A percentile compares a stretch with the other conserved stretches of the same genome.
Conservation (phyloP, 208 protist species). For the Porcisia deanei region DNA sequence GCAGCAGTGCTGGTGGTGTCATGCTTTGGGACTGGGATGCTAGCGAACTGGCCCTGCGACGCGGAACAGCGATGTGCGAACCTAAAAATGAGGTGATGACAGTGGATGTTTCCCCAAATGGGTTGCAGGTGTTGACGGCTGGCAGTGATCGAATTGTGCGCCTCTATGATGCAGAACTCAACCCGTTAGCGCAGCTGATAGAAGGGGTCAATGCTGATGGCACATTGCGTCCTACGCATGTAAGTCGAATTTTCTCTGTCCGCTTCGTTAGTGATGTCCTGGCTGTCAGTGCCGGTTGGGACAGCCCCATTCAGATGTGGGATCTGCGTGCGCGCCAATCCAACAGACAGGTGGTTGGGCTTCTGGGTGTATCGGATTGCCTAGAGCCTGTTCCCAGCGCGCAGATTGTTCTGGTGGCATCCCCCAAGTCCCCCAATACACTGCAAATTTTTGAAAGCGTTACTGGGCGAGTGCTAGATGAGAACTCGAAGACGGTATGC, state of each 20-base stretch:
- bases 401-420: conserved; percentile 56
- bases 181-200: conserved; percentile 37
- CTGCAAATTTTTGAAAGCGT: conserved; percentile 75
- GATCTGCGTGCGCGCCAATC: conserved; percentile 64
- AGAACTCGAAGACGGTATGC: conserved; percentile 37
- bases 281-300: conserved; percentile 83
- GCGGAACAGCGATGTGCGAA: conserved; percentile 37
- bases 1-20: conserved; percentile 58
- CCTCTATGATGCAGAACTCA: conserved; percentile 61
- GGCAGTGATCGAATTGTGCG: conserved; percentile 86
- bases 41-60: conserved; percentile 19
- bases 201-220: conserved; percentile 45
- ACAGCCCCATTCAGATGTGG: conserved; percentile 90
- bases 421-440: conserved; percentile 38
- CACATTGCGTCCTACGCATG: conserved; percentile 49
- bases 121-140: conserved; percentile 62
- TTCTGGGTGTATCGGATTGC: conserved; percentile 68
- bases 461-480: conserved; percentile 32
- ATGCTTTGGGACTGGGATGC: conserved; percentile 67
- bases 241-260: conserved; percentile 83
- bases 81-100: conserved; percentile 69
- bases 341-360: conserved; percentile 50
- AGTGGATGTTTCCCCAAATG: conserved; percentile 62
- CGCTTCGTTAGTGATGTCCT: conserved; percentile 51
- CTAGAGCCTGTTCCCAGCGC: conserved; percentile 65